phyloP scores from a whole-genome alignment of 2,329 filamentous ascomycete species.

The Arthrobotrys conoides region DNA sequence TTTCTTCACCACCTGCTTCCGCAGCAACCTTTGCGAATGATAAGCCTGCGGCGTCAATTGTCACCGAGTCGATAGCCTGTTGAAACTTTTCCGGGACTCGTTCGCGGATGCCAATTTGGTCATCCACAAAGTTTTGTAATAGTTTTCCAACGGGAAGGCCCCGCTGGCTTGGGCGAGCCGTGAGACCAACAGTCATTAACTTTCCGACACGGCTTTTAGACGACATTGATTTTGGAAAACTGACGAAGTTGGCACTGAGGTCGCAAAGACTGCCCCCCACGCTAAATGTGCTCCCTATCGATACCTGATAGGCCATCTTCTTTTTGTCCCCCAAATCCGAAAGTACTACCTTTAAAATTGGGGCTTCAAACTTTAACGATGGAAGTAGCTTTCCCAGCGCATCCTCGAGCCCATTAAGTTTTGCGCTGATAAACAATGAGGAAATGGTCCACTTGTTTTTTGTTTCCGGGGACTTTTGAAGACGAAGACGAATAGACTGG shows the following conservation, averaged over 20 bases:
- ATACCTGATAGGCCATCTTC: not conserved
- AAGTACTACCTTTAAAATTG: not conserved
- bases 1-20: too few species aligned
- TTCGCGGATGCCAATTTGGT: not conserved
- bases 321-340: not conserved
- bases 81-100: not conserved
- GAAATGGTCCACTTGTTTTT: not conserved
- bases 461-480: not conserved
- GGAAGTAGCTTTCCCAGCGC: not conserved
- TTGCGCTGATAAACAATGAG: not conserved
- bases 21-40: too few species aligned
- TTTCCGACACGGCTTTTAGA: not conserved
- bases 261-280: not conserved
- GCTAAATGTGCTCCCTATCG: not conserved
- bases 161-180: not conserved
- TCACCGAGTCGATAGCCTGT: not conserved
- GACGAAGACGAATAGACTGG: not conserved
- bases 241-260: not conserved
- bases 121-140: not conserved
- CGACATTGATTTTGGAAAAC: not conserved
- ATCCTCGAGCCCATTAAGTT: not conserved
- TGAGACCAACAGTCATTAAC: not conserved
- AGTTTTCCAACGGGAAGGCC: not conserved
- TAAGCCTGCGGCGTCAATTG: too few species aligned
- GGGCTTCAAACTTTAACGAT: not conserved